These are phyloP conservation scores for Sarcodon aspratus DNA, from an alignment of 768 basidiomycete genomes.

Conservation along the genomic window DNA sequence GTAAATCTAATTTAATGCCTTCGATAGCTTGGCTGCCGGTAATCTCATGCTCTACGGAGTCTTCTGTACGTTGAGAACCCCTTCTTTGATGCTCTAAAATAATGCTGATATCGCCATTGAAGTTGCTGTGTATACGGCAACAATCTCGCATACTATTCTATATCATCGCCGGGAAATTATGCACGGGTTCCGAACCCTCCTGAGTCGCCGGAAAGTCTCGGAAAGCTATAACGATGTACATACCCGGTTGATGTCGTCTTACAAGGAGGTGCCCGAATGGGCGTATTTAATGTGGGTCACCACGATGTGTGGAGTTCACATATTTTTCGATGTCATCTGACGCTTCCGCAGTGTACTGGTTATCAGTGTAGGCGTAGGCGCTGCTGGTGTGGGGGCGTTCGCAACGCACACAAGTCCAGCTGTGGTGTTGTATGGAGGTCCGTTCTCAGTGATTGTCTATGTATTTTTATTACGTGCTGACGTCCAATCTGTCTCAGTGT, in stretches of 20 bases:
- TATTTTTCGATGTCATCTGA: no score
- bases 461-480: no score
- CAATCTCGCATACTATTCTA: slow-evolving; percentile 57
- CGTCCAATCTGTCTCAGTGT: no score
- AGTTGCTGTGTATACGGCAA: slow-evolving; percentile 66
- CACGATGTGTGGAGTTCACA: background rate
- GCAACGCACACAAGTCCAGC: slow-evolving; percentile 55
- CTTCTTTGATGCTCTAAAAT: no score
- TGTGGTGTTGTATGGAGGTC: slow-evolving; percentile 42
- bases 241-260: slow-evolving; percentile 70
- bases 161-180: slow-evolving; percentile 39
- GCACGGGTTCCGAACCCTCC: background rate
- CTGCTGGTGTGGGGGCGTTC: slow-evolving; percentile 61
- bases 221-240: slow-evolving; percentile 46
- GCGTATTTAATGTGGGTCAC: slow-evolving; percentile 45
- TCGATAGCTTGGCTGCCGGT: background rate
- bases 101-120: no score
- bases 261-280: slow-evolving; percentile 66
- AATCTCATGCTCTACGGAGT: background rate
- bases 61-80: background rate
- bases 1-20: background rate
- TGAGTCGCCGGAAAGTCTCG: background rate
- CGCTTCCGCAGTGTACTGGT: slow-evolving; percentile 29
- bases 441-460: slow-evolving; percentile 29
- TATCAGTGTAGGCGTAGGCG: slow-evolving; percentile 44